Evolutionary conservation across 148 eudicot genomes (phyloP), one percentile per base, ranked within the genome.

Genomic region (Diospyros lotus): DNA sequence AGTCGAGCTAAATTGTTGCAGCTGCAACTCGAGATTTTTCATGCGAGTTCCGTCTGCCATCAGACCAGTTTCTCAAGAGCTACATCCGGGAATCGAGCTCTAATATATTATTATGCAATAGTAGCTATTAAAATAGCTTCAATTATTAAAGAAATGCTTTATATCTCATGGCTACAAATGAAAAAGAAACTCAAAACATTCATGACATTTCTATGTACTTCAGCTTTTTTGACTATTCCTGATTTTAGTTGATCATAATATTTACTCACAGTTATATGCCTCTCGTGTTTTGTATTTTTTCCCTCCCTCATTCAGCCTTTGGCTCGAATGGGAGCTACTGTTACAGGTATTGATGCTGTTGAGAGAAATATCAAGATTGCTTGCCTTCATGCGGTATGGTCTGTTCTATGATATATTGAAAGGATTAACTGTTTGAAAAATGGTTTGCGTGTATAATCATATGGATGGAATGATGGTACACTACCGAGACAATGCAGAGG

Each of bases 241-340:
- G 38, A n/a, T 13, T 38, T 48, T 17, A 73, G 44, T 62, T 44
- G 8, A n/a, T 2, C 46, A 50, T 11, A 58, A 56, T 48, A 39
- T 70, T 15, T 54, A 28, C 28, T 28, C 28, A 28, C 28, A 28
- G 28, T 28, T 28, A 28, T 28, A 28, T 28, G 28, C 0, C 28
- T 18, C 41, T 38, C n/a, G 50, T 1, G 15, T 72, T 58, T 59
- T 58, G 5, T 54, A 38, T 18, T 58, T 67, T 66, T 62, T 10
- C 56, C n/a, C 76, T 46, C 54, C 63, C 13, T 69, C 75, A n/a
- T 71, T 78, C 84, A 94, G 98, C 96, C 98, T 75, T 85, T 94
- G 88, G 96, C 98, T 75, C 93, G 97, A 17, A 85, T 94, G 97
- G 98, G 98, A 76, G 98, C 98, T 79, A 75, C 85, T 54, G 98